Evolutionary conservation across 176 grass and related monocot genomes (phyloP).

Genomic region (Zea luxurians): DNA sequence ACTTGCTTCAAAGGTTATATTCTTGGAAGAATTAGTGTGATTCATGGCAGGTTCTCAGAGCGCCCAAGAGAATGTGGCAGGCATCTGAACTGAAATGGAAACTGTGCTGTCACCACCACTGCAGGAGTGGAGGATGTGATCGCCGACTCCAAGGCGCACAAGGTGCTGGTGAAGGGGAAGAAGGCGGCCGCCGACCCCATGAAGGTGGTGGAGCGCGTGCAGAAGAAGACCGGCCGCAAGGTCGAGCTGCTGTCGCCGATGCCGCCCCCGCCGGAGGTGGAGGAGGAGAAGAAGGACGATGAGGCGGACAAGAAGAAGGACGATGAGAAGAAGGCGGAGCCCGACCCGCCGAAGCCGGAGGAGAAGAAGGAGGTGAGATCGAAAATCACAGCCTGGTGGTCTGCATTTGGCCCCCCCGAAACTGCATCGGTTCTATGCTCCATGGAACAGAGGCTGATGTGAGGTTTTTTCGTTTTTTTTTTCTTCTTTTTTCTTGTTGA

Average conservation of each 20-base stretch:
- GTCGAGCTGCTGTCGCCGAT: constrained; percentile 81
- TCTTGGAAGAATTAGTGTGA: background rate
- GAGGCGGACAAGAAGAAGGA: constrained; percentile 51
- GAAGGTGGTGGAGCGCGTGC: constrained; percentile 87
- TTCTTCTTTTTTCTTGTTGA: constrained; percentile 12
- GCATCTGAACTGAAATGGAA: background rate
- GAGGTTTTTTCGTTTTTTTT: background rate
- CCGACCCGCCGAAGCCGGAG: constrained; percentile 40
- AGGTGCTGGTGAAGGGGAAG: constrained; percentile 92
- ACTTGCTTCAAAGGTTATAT: constrained; percentile 13
- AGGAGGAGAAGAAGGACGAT: constrained; percentile 50
- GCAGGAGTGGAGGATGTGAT: constrained; percentile 80
- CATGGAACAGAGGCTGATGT: constrained; percentile 12
- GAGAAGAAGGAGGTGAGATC: constrained; percentile 57
- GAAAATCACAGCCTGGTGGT: background rate
- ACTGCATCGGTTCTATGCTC: no score
- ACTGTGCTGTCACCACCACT: background rate
- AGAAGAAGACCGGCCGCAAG: constrained; percentile 88
- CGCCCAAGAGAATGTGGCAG: constrained; percentile 9
- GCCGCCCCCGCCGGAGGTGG: constrained; percentile 28
- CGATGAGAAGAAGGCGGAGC: constrained; percentile 58
- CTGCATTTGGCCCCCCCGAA: no score
- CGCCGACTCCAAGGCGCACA: constrained; percentile 66
- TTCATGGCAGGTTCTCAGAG: constrained; percentile 22
- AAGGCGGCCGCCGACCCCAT: constrained; percentile 79